Base-by-base conservation (phyloP, 1,284 basidiomycete species). In the Tilletia walkeri region DNA sequence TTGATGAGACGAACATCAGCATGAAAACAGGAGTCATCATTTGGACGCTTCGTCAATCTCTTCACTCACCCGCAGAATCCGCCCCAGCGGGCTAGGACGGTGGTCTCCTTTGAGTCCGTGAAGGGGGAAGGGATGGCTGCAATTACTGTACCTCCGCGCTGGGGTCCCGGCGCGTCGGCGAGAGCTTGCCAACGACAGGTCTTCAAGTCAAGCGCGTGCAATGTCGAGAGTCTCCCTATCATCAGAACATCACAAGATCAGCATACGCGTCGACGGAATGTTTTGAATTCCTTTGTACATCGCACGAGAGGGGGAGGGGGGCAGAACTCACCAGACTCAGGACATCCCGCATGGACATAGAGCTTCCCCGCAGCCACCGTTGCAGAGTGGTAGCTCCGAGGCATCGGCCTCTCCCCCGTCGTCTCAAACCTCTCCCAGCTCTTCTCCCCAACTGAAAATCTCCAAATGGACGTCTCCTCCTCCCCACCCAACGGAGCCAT, bases 271-370 rank as follows among this genome's bases (percentile, higher is more conserved):
- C 12, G n/a, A 49, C 48, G 24, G 3, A 48, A 39, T 7, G 16
- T 10, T n/a, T 4, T 30, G n/a, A 12, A 2, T 49, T 2, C 18
- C 50, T n/a, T n/a, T 30, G 24, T 30, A 30, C 24, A 30, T 30
- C 24, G 24, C 2, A 30, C 24, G 1, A 30, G 24, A 30, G 24
- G 24, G 24, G 24, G 24, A 30, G 24, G 24, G 24, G 24, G 24
- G 24, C 34, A 12, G 20, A 24, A 45, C 69, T 66, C 69, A 69
- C 72, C 72, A 16, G n/a, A 14, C 0, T 78, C 69, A 0, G 85
- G 86, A 63, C 86, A 86, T 4, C 86, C 86, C 0, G 86, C 86
- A 48, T 86, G 86, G 18, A 86, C 72, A 75, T 85, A 86, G 9
- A 87, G 65, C 53, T 77, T 84, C 4, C 75, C 80, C 36, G 79